Base-by-base conservation (phyloP, 495 filamentous ascomycete species). In the Daldinia caldariorum region DNA sequence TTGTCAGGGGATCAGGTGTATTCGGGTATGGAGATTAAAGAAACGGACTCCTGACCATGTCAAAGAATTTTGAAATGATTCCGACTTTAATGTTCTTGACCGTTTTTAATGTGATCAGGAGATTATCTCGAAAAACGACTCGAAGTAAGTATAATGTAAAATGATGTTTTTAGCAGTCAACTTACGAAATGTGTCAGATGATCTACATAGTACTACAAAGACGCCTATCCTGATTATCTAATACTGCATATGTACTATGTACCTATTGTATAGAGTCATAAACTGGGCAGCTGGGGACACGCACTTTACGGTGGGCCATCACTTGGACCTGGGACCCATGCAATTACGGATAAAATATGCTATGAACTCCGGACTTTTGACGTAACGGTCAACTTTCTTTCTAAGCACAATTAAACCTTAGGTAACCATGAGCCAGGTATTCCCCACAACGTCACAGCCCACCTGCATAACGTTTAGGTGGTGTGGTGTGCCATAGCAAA, bases 371-470 rank as follows among this genome's bases (percentile, higher is more conserved):
- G 43, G 43, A 53, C 54, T 16, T 32, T 32, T 69, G 59, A 69
- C 66, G 66, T 69, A 69, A 63, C 50, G 57, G 59, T 58, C 13
- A 18, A 29, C 26, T 53, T 53, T 26, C 26, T 26, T 20, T 47
- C 43, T 47, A 47, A 10, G 41, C 16, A 45, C 41, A 45, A 45
- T 45, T 26, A 26, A 26, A 26, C 26, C 26, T 26, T 26, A 26
- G 26, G 26, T 26, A 26, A 26, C 26, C 26, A 26, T 26, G 26
- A 61, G 41, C 58, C 16, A 45, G 22, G 18, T 51, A 37, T 63
- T 59, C 66, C 60, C 66, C 66, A 69, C 66, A 58, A 47, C 32
- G 66, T 61, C 59, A 55, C 58, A 68, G 51, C 50, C 66, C 60
- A 63, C 60, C 60, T 63, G 54, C 66, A 61, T 62, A 53, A 66